These are phyloP conservation scores for Erythrobasidium yunnanense DNA, from an alignment of 768 basidiomycete genomes.

Conservation along the genomic window DNA sequence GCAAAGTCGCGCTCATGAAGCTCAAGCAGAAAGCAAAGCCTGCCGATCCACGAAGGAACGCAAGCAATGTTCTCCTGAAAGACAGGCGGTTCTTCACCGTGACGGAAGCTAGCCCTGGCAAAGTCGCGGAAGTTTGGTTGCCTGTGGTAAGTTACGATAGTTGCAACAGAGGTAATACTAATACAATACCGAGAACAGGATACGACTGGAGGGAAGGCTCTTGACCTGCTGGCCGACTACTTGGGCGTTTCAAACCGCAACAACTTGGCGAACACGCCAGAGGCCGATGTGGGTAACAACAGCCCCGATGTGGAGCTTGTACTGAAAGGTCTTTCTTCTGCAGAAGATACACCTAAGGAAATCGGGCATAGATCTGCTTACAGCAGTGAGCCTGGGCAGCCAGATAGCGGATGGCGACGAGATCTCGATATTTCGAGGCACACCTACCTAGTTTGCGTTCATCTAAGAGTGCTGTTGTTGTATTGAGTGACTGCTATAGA, in stretches of 20 bases:
- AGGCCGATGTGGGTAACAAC: background rate
- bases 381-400: no score
- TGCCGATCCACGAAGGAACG: conserved; percentile 6
- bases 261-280: background rate
- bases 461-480: background rate
- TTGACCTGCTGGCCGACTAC: conserved; percentile 10
- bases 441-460: background rate
- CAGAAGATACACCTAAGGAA: no score
- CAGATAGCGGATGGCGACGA: background rate
- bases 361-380: no score
- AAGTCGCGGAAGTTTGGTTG: background rate
- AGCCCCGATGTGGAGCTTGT: background rate
- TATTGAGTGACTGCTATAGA: no score
- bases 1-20: conserved; percentile 4
- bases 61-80: background rate
- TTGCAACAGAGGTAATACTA: background rate
- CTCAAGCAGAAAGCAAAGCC: conserved; percentile 19
- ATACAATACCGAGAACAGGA: background rate
- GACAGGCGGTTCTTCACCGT: conserved; percentile 14
- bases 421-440: background rate
- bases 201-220: conserved; percentile 8
- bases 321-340: background rate
- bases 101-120: background rate
- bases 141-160: background rate
- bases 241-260: conserved; percentile 1